These are phyloP conservation scores for Hypseocharis bilobata DNA, from an alignment of 441 rosid species.

Conservation along the genomic window DNA sequence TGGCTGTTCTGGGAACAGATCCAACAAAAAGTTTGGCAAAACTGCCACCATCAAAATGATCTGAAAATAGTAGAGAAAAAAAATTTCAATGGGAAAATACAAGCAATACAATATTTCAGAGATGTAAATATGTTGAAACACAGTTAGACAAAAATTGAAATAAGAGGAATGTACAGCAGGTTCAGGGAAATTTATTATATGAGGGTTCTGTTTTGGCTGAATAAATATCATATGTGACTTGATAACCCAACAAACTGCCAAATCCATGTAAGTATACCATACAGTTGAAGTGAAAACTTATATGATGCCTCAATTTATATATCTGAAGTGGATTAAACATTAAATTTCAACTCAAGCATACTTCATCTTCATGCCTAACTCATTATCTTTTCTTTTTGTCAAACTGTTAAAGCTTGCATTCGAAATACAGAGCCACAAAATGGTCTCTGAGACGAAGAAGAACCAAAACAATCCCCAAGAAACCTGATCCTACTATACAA, in stretches of 20 bases:
- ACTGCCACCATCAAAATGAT: conserved; percentile 44
- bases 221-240: not conserved
- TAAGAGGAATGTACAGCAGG: not conserved
- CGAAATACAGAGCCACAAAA: no score
- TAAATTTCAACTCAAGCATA: not conserved
- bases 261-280: not conserved
- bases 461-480: no score
- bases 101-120: not conserved
- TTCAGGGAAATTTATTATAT: not conserved
- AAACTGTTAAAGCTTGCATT: no score
- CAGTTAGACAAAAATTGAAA: not conserved
- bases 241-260: not conserved
- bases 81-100: not conserved
- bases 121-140: not conserved
- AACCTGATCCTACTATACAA: no score
- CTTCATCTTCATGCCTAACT: not conserved
- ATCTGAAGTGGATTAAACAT: not conserved
- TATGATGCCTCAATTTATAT: not conserved
- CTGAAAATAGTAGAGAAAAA: conserved; percentile 29
- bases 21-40: conserved; percentile 95
- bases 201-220: not conserved
- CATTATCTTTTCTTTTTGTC: not conserved
- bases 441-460: no score
- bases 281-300: not conserved
- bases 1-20: conserved; percentile 82